Conservation (phyloP, 768 basidiomycete genomes). For the Auriscalpium microsporum region DNA sequence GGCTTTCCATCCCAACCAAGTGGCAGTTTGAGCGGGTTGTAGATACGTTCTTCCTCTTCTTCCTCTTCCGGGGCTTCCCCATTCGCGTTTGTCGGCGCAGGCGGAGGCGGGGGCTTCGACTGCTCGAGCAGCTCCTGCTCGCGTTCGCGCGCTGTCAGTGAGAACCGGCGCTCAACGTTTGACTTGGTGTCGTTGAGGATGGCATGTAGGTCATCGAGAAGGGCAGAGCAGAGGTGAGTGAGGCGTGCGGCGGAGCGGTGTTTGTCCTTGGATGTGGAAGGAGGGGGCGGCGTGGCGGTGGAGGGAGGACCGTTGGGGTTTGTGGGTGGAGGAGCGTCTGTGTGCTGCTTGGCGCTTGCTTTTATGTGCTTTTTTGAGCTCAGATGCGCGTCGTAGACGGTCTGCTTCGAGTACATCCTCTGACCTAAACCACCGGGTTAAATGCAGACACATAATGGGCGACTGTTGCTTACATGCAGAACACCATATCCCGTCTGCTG, state of each 20-base stretch:
- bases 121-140: slow-evolving; percentile 87
- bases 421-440: slow-evolving; percentile 50
- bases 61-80: slow-evolving; percentile 59
- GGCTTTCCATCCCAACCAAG: slow-evolving; percentile 98
- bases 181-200: slow-evolving; percentile 85
- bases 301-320: slow-evolving; percentile 53
- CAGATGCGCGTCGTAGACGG: slow-evolving; percentile 93
- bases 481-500: slow-evolving; percentile 83
- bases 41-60: slow-evolving; percentile 93
- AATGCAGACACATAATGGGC: slow-evolving; percentile 3
- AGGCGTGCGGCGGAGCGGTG: slow-evolving; percentile 59
- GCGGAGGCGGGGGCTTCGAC: slow-evolving; percentile 38
- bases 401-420: slow-evolving; percentile 92
- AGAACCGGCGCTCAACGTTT: slow-evolving; percentile 94
- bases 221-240: slow-evolving; percentile 58
- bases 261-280: slow-evolving; percentile 33
- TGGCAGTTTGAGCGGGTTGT: slow-evolving; percentile 95
- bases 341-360: slow-evolving; percentile 67
- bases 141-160: slow-evolving; percentile 94
- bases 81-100: slow-evolving; percentile 35
- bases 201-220: slow-evolving; percentile 55
- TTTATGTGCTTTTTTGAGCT: slow-evolving; percentile 96
- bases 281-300: slow-evolving; percentile 23
- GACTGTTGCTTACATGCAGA: slow-evolving; percentile 62
- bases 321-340: slow-evolving; percentile 33